Base-by-base conservation (phyloP, 2,329 filamentous ascomycete genomes). In the Penicillium sp. region DNA sequence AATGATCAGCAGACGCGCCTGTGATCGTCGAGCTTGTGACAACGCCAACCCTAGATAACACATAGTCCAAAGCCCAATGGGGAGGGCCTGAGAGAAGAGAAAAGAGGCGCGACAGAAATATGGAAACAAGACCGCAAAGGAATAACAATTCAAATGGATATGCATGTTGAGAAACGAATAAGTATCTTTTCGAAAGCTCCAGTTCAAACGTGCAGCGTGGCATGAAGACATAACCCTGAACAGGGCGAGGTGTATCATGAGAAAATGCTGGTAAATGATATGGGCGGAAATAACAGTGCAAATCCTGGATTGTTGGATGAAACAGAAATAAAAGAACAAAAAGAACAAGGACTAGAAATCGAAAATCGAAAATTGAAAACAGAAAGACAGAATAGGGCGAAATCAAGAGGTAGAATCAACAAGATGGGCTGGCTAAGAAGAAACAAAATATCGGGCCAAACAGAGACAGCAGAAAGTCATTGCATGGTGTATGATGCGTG, bases 11-110 rank as follows among this genome's bases (percentile, higher is more conserved):
- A n/a, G 33, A 33, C 6, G 35, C 41, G 22, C 31, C 42, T 26
- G 35, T 37, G 45, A 45, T 47, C 47, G 19, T 28, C 19, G 17
- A 21, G 26, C n/a, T 45, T 51, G 29, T 43, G 43, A 55, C 32
- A 40, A 49, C 43, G 22, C 33, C 45, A 46, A 40, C 33, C 45
- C 42, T 43, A 29, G 24, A 46, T 52, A 44, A 48, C 35, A 49
- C 32, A 53, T 43, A 37, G 28, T 13, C 32, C 32, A 21, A 49
- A 38, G 4, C 21, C 26, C 39, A 39, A 44, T 45, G 52, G n/a
- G 40, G 17, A 22, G 28, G 22, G 22, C 37, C 8, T 9, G 31
- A 46, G 17, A 34, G n/a, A 24, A 24, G 21, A 35, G 10, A 12
- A 37, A 43, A 40, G n/a, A 42, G 15, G 4, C n/a, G 22, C 5